Evolutionary conservation across 2,329 filamentous ascomycete species (phyloP).

Genomic region (Parastagonospora nodorum): DNA sequence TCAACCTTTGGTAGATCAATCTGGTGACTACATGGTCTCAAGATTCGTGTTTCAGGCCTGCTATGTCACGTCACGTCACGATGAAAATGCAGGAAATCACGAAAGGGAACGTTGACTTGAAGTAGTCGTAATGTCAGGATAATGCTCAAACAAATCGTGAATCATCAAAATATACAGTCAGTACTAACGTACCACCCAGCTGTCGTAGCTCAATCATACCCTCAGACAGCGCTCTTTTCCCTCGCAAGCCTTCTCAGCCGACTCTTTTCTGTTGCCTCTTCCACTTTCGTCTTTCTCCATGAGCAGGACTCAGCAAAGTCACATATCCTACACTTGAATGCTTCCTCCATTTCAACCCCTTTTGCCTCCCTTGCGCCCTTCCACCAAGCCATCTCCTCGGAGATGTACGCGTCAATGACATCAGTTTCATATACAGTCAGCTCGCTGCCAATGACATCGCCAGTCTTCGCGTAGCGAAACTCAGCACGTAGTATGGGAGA

Average conservation of each 20-base stretch:
- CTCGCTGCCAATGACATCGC: slow-evolving; percentile 61
- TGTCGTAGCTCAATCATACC: too few species aligned
- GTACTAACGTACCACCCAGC: too few species aligned
- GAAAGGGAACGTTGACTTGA: too few species aligned
- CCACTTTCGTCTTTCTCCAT: slow-evolving; percentile 75
- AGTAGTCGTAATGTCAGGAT: too few species aligned
- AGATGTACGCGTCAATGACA: slow-evolving; percentile 69
- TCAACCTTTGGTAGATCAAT: too few species aligned
- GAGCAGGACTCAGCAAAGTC: slow-evolving; percentile 80
- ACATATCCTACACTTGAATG: slow-evolving; percentile 84
- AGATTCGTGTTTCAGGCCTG: too few species aligned
- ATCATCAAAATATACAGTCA: too few species aligned
- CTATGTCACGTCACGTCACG: too few species aligned
- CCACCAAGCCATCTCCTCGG: slow-evolving; percentile 84
- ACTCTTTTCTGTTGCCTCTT: slow-evolving; percentile 57
- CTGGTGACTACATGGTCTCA: too few species aligned
- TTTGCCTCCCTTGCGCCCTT: slow-evolving; percentile 71
- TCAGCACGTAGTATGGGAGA: slow-evolving; percentile 62
- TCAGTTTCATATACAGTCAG: slow-evolving; percentile 69
- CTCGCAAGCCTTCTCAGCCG: slow-evolving; percentile 25
- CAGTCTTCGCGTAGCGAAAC: slow-evolving; percentile 55
- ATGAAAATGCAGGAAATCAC: too few species aligned
- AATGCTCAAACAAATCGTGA: too few species aligned
- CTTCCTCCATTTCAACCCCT: slow-evolving; percentile 82
- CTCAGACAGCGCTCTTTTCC: slow-evolving; percentile 32